Base-by-base conservation (phyloP, 805 yeast genomes). In the Candida pseudofarinosa region DNA sequence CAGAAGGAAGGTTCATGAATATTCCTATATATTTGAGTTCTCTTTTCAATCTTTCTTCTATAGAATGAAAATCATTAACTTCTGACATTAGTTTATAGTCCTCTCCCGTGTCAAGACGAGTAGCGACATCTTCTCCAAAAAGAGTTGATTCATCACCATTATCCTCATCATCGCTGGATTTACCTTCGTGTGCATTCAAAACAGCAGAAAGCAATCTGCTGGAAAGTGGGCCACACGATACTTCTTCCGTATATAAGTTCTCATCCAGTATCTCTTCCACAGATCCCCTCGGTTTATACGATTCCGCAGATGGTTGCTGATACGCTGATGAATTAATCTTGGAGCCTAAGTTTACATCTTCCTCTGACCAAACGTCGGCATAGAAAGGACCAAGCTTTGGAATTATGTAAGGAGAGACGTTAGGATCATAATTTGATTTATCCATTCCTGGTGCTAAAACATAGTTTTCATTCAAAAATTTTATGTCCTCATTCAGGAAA, bases 11-110 rank as follows among this genome's bases (percentile, higher is more conserved):
- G 42, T 83, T 85, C 81, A 83, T 79, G 55, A 88, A 83, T 3
- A 93, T 88, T 0, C 99, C 99, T 43, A 93, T 88, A 57, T 85
- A 88, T 50, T 86, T 81, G 52, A 93, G 71, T 59, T 93, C 99
- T 37, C 96, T 73, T 58, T 87, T 85, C 44, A 93, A 67, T 31
- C 98, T 68, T 51, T 91, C 96, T 56, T 93, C 99, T 31, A 93
- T 75, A 1, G 90, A 75, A 34, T 76, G 76, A 60, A 88, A 93
- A 54, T 88, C 96, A 78, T 71, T 56, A 65, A 73, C 44, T 56
- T 68, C 59, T 52, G 79, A 46, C 57, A 79, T 50, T 57, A 76
- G 10, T 67, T 62, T 65, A 50, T 58, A 62, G 19, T 65, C 65
- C 15, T 65, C 69, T 1, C 58, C 56, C 33, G 56, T 54, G 41